phyloP scores from a whole-genome alignment of 768 basidiomycete genomes.

The Pisolithus orientalis region DNA sequence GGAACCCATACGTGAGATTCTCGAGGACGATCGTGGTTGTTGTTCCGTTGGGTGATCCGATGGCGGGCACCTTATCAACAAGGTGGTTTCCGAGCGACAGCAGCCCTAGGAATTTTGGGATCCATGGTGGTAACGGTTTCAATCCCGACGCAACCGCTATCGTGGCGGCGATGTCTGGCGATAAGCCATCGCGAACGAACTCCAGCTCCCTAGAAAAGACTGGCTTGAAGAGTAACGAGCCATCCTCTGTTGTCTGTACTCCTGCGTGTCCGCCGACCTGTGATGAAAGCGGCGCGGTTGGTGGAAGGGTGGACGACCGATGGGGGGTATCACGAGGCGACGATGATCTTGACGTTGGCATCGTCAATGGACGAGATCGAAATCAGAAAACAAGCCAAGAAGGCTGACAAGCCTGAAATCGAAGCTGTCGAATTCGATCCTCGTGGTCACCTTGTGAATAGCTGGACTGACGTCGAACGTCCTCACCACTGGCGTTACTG shows the following conservation, averaged over 20 bases:
- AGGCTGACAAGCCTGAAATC: too few species aligned
- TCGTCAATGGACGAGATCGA: too few species aligned
- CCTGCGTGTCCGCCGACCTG: constrained; percentile 51
- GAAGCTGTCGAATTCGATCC: too few species aligned
- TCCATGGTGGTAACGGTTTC: background rate
- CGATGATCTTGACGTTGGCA: too few species aligned
- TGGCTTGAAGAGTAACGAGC: constrained; percentile 11
- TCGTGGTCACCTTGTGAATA: too few species aligned
- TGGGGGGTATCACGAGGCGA: too few species aligned
- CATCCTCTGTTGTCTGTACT: too few species aligned
- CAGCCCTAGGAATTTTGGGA: constrained; percentile 59
- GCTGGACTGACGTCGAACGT: too few species aligned
- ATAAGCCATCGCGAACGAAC: background rate
- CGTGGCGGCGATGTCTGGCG: too few species aligned
- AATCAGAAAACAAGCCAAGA: too few species aligned
- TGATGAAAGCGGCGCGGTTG: constrained; percentile 34
- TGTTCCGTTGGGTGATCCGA: constrained; percentile 39
- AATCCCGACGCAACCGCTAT: too few species aligned
- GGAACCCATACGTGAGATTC: constrained; percentile 70
- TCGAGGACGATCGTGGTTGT: constrained; percentile 77
- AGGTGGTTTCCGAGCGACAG: constrained; percentile 61
- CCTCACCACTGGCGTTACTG: too few species aligned
- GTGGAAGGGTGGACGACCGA: constrained; percentile 16
- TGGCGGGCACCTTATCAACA: constrained; percentile 12
- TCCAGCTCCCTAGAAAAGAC: constrained; percentile 47